Percentiles rank a stretch among this genome's conserved stretches.
These are phyloP conservation scores for Aegle marmelos DNA, from an alignment of 345 rosid species.

Conservation along the genomic window DNA sequence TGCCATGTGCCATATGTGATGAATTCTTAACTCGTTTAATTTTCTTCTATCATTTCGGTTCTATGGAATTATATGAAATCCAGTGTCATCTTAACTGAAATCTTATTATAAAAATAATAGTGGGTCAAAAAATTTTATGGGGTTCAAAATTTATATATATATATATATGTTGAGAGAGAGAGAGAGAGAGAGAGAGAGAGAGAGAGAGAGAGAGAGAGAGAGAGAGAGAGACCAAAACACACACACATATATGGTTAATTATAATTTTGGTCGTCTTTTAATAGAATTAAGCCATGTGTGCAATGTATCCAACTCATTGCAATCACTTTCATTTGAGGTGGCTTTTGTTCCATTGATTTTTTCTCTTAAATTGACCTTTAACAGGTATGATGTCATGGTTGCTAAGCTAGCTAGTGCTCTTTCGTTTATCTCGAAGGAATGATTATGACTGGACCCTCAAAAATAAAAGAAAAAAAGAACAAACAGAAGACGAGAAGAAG, in stretches of 20 bases:
- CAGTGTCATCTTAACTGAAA: not conserved
- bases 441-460: not conserved
- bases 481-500: not conserved
- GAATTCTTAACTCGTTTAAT: not conserved
- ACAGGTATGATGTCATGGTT: not conserved
- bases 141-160: too few relatives aligned
- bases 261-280: not conserved
- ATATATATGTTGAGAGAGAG: too few relatives aligned
- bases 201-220: too few relatives aligned
- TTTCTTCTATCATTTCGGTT: not conserved
- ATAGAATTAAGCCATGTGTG: not conserved
- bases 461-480: not conserved
- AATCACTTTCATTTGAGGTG: slow-evolving; percentile 8
- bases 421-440: not conserved
- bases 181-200: too few relatives aligned
- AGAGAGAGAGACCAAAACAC: too few relatives aligned
- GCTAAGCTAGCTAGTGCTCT: not conserved
- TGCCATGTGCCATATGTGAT: not conserved
- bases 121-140: not conserved
- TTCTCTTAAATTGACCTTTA: not conserved
- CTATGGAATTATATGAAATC: not conserved
- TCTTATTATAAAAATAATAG: not conserved
- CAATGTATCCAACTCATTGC: slow-evolving; percentile 15
- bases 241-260: too few relatives aligned
- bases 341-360: not conserved